These are phyloP conservation scores for Fusarium sp. DNA, from an alignment of 2,329 filamentous ascomycete species.

Conservation along the genomic window DNA sequence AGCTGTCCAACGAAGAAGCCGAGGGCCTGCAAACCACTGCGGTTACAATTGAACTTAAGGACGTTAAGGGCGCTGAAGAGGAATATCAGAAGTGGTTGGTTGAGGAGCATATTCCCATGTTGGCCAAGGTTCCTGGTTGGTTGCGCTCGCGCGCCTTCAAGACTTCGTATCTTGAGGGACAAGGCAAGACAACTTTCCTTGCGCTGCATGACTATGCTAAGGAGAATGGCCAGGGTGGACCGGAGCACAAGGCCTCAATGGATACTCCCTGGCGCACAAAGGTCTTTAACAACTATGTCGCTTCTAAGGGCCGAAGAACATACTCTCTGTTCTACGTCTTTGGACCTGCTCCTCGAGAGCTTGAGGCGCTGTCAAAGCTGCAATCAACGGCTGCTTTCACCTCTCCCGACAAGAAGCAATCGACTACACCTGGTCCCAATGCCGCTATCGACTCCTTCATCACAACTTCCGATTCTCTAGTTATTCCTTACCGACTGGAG, in stretches of 20 bases:
- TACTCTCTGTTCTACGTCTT: slow-evolving; percentile 86
- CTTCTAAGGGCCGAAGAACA: slow-evolving; percentile 66
- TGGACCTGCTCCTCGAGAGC: slow-evolving; percentile 77
- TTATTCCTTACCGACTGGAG: slow-evolving; percentile 80
- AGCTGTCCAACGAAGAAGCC: slow-evolving; percentile 68
- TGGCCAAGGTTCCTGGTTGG: slow-evolving; percentile 84
- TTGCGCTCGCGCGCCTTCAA: slow-evolving; percentile 77
- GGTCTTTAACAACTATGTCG: slow-evolving; percentile 70
- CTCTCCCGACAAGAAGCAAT: slow-evolving; percentile 66
- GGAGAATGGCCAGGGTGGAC: slow-evolving; percentile 73
- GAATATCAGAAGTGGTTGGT: slow-evolving; percentile 76
- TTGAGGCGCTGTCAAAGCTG: slow-evolving; percentile 66
- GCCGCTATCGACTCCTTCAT: slow-evolving; percentile 75
- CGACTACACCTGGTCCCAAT: slow-evolving; percentile 64
- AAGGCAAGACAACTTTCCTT: slow-evolving; percentile 66
- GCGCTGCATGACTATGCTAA: slow-evolving; percentile 79
- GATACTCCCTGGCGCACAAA: slow-evolving; percentile 71
- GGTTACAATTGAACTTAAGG: slow-evolving; percentile 68
- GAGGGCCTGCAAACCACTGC: slow-evolving; percentile 72
- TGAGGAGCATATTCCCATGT: slow-evolving; percentile 78
- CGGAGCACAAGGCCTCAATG: slow-evolving; percentile 72
- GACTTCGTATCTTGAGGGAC: slow-evolving; percentile 72
- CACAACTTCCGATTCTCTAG: slow-evolving; percentile 75
- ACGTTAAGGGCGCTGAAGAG: slow-evolving; percentile 61
- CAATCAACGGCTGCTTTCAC: slow-evolving; percentile 63